Conservation (phyloP, 495 filamentous ascomycete genomes). For the Cladorrhinum samala region DNA sequence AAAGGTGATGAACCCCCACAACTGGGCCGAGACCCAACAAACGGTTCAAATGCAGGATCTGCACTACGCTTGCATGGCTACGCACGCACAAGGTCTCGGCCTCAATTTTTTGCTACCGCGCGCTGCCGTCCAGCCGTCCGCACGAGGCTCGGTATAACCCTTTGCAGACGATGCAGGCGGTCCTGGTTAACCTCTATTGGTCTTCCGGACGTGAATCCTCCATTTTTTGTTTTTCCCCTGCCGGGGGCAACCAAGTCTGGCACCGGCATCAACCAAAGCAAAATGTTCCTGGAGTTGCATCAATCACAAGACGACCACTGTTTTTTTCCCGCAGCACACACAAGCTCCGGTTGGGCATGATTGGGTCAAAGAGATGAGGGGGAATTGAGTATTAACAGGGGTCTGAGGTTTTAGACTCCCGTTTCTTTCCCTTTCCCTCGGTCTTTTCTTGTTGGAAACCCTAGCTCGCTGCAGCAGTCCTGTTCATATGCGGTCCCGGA, state of each 20-base stretch:
- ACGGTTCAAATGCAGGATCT: neutral
- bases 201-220: constrained; percentile 16
- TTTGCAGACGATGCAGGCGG: constrained; percentile 15
- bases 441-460: too few relatives aligned
- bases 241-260: too few relatives aligned
- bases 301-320: too few relatives aligned
- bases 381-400: neutral
- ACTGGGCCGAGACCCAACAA: neutral
- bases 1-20: neutral
- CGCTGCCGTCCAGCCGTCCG: neutral
- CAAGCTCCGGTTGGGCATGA: constrained; percentile 14
- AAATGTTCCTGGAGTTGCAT: too few relatives aligned
- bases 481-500: too few relatives aligned
- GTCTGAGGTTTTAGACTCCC: too few relatives aligned
- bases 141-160: constrained; percentile 16
- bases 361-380: constrained; percentile 19
- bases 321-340: neutral
- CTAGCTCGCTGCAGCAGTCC: too few relatives aligned
- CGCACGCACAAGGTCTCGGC: neutral
- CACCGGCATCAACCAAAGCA: too few relatives aligned
- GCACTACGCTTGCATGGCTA: neutral
- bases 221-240: too few relatives aligned
- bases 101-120: neutral
- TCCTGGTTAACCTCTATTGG: constrained; percentile 17
- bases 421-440: too few relatives aligned